Evolutionary conservation across 2,329 filamentous ascomycete genomes (phyloP).

Genomic region (Hymenoscyphus scutula): DNA sequence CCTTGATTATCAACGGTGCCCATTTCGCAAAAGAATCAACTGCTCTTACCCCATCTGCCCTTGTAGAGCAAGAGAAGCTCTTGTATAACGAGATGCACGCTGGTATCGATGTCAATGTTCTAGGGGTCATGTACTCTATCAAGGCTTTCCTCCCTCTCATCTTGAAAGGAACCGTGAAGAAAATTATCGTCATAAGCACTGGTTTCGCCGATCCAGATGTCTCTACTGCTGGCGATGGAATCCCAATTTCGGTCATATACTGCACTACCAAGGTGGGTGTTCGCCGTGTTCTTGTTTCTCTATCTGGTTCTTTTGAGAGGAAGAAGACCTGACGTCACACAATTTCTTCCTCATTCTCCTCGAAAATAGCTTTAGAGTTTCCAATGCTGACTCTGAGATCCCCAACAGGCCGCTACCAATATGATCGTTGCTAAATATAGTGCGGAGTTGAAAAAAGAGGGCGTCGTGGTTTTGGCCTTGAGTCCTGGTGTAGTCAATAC

Average conservation of each 20-base stretch:
- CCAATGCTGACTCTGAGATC: constrained; percentile 41
- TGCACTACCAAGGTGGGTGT: constrained; percentile 20
- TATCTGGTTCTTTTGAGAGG: no score
- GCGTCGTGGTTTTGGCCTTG: constrained; percentile 51
- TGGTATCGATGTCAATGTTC: constrained; percentile 47
- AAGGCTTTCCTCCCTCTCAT: constrained; percentile 54
- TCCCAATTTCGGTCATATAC: constrained; percentile 43
- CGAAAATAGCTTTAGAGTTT: no score
- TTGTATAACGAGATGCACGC: constrained; percentile 39
- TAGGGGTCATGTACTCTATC: constrained; percentile 52
- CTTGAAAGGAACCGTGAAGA: constrained; percentile 49
- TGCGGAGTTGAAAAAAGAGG: constrained; percentile 44
- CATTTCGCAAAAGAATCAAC: constrained; percentile 18
- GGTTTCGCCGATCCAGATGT: constrained; percentile 47
- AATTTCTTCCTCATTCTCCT: no score
- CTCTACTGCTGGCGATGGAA: constrained; percentile 17
- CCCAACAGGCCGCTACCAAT: constrained; percentile 46
- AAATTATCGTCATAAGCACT: constrained; percentile 50
- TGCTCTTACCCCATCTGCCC: constrained; percentile 25
- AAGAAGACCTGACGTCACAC: no score
- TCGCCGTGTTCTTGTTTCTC: no score
- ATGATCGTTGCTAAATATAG: constrained; percentile 52
- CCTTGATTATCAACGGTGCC: constrained; percentile 36
- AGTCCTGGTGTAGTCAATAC: constrained; percentile 51
- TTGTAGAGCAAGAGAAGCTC: constrained; percentile 13